phyloP scores from a whole-genome alignment of 2,329 filamentous ascomycete species.

The Aureobasidium sp. region DNA sequence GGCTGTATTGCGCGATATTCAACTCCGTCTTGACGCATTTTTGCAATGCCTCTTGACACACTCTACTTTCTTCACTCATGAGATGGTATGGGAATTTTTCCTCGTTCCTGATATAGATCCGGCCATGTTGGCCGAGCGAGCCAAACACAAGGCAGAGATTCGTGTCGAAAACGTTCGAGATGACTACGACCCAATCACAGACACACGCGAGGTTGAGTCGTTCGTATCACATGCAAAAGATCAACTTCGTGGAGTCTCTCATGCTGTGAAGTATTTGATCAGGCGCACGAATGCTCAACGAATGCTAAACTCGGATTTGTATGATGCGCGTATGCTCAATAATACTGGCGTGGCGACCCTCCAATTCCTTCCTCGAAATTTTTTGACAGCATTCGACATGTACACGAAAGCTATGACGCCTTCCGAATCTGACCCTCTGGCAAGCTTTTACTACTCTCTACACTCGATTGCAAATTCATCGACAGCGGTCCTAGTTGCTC shows the following conservation, averaged over 20 bases:
- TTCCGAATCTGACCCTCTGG: slow-evolving; percentile 65
- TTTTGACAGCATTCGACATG: slow-evolving; percentile 64
- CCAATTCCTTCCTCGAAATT: slow-evolving; percentile 59
- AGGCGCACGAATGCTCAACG: slow-evolving; percentile 69
- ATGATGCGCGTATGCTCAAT: slow-evolving; percentile 54
- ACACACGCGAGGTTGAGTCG: slow-evolving; percentile 82
- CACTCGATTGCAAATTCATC: slow-evolving; percentile 78
- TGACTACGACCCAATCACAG: slow-evolving; percentile 73
- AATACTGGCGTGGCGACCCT: slow-evolving; percentile 48
- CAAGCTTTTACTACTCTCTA: slow-evolving; percentile 67
- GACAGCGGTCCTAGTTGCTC: slow-evolving; percentile 68
- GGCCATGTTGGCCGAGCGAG: slow-evolving; percentile 83
- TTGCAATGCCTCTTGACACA: slow-evolving; percentile 79
- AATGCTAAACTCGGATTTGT: slow-evolving; percentile 59
- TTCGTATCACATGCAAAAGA: slow-evolving; percentile 89
- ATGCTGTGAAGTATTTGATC: slow-evolving; percentile 74
- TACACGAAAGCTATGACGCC: slow-evolving; percentile 62
- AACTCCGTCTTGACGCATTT: slow-evolving; percentile 79
- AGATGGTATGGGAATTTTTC: slow-evolving; percentile 99
- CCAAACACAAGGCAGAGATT: slow-evolving; percentile 75
- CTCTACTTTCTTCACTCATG: slow-evolving; percentile 89
- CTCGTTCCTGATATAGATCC: slow-evolving; percentile 89
- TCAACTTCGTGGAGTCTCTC: slow-evolving; percentile 77
- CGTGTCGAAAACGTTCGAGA: slow-evolving; percentile 79
- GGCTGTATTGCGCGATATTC: slow-evolving; percentile 78